These are phyloP conservation scores for Purpureocillium lavendulum DNA, from an alignment of 2,329 filamentous ascomycete genomes.

Conservation along the genomic window DNA sequence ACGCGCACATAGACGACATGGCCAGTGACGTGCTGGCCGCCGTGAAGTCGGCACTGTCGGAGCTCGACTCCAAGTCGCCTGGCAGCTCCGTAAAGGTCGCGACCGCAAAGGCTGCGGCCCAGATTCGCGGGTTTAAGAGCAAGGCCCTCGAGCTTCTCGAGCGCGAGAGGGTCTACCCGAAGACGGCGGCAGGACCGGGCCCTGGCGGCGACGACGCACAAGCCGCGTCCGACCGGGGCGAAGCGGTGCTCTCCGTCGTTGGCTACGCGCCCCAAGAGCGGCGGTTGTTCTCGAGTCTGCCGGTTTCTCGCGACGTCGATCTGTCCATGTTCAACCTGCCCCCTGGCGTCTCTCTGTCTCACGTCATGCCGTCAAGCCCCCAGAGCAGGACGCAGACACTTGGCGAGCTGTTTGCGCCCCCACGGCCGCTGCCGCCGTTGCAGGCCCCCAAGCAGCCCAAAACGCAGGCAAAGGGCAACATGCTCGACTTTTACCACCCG, in stretches of 20 bases:
- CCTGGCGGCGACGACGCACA: constrained; percentile 30
- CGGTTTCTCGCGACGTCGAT: constrained; percentile 20
- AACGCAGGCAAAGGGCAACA: constrained; percentile 55
- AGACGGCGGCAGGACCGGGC: constrained; percentile 25
- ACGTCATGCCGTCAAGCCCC: constrained; percentile 22
- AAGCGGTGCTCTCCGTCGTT: constrained; percentile 63
- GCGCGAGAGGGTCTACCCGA: constrained; percentile 48
- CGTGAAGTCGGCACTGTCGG: constrained; percentile 37
- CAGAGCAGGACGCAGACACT: constrained; percentile 53
- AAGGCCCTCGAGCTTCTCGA: constrained; percentile 54
- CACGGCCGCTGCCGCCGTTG: constrained; percentile 54
- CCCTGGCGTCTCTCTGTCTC: constrained; percentile 54
- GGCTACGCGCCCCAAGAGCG: constrained; percentile 67
- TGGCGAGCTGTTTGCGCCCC: constrained; percentile 66
- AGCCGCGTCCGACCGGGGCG: constrained; percentile 32
- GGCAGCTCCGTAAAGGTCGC: constrained; percentile 17
- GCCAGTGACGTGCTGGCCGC: constrained; percentile 47
- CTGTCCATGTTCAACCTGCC: constrained; percentile 50
- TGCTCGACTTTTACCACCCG: constrained; percentile 45
- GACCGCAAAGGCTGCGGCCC: constrained; percentile 28
- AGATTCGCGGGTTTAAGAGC: constrained; percentile 50
- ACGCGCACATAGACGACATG: constrained; percentile 57
- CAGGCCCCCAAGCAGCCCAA: constrained; percentile 67
- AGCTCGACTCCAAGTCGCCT: constrained; percentile 29
- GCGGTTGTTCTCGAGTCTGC: constrained; percentile 81